These are phyloP conservation scores for Cyamopsis tetragonoloba DNA, from an alignment of 306 rosid species.

Conservation along the genomic window DNA sequence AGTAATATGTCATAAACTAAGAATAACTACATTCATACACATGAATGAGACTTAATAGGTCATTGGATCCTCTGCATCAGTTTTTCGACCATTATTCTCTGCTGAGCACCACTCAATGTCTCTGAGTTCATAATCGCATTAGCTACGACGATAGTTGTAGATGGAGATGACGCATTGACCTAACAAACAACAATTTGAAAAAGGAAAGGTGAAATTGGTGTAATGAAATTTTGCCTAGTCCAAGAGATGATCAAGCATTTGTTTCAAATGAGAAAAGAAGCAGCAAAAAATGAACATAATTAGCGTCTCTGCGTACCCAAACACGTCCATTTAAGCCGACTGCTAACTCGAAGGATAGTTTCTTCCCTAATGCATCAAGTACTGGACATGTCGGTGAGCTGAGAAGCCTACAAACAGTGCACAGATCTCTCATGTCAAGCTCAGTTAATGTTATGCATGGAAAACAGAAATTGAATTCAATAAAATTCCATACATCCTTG, in stretches of 20 bases:
- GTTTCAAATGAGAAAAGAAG: slow-evolving; percentile 3
- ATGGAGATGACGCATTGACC: slow-evolving; percentile 75
- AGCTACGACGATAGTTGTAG: slow-evolving; percentile 50
- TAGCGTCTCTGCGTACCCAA: slow-evolving; percentile 52
- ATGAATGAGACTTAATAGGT: slow-evolving; percentile 30
- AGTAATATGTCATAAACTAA: background rate
- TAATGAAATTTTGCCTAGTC: background rate
- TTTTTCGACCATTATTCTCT: slow-evolving; percentile 86
- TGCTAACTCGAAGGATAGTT: slow-evolving; percentile 83
- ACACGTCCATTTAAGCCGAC: slow-evolving; percentile 88
- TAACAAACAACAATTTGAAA: slow-evolving; percentile 18
- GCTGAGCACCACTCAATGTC: slow-evolving; percentile 69
- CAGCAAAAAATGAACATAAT: background rate
- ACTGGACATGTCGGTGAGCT: slow-evolving; percentile 78
- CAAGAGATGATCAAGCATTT: slow-evolving; percentile 1
- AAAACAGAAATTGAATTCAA: background rate
- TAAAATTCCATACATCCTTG: slow-evolving; percentile 69
- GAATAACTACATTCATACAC: background rate
- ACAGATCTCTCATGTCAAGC: background rate
- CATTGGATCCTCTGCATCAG: slow-evolving; percentile 58
- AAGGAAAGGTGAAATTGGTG: background rate
- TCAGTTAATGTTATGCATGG: slow-evolving; percentile 1
- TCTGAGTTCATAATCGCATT: slow-evolving; percentile 78
- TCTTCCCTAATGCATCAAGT: slow-evolving; percentile 83
- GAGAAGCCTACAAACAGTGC: slow-evolving; percentile 52